These are phyloP conservation scores for Cyberlindnera meyerae DNA, from an alignment of 805 yeast genomes.

Conservation along the genomic window DNA sequence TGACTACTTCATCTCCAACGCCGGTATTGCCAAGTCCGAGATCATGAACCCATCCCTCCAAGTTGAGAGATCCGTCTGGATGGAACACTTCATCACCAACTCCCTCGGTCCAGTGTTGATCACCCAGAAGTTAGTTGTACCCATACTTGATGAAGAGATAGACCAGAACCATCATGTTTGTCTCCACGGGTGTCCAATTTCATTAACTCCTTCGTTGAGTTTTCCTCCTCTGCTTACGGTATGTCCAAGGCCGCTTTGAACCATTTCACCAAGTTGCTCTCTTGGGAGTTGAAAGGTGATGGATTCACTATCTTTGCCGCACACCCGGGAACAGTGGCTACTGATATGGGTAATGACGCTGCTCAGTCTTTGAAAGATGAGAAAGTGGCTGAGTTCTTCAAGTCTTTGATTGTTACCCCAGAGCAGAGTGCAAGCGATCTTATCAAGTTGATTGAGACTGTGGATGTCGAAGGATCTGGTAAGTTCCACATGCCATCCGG, in stretches of 20 bases:
- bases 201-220: slow-evolving; percentile 10
- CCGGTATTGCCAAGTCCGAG: slow-evolving; percentile 5
- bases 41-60: neutral
- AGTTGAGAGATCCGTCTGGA: slow-evolving; percentile 1
- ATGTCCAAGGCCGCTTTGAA: slow-evolving; percentile 36
- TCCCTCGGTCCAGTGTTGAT: slow-evolving; percentile 9
- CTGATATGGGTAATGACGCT: slow-evolving; percentile 27
- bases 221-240: slow-evolving; percentile 29
- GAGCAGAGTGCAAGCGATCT: slow-evolving; percentile 23
- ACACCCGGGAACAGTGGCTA: slow-evolving; percentile 38
- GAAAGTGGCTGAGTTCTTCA: neutral
- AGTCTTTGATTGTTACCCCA: slow-evolving; percentile 19
- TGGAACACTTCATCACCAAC: slow-evolving; percentile 5
- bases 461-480: slow-evolving; percentile 26
- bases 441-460: slow-evolving; percentile 17
- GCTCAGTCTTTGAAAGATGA: slow-evolving; percentile 3
- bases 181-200: slow-evolving; percentile 28
- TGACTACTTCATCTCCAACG: slow-evolving; percentile 16
- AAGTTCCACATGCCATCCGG: too few species aligned
- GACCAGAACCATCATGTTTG: slow-evolving; percentile 26
- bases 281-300: slow-evolving; percentile 25
- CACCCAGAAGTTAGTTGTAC: slow-evolving; percentile 4
- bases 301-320: slow-evolving; percentile 30
- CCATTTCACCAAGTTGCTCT: slow-evolving; percentile 24
- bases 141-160: slow-evolving; percentile 17